Percentiles rank a stretch among this genome's conserved stretches.
Evolutionary conservation across 2,329 filamentous ascomycete genomes (phyloP).

Genomic region (Sporothrix pallida): DNA sequence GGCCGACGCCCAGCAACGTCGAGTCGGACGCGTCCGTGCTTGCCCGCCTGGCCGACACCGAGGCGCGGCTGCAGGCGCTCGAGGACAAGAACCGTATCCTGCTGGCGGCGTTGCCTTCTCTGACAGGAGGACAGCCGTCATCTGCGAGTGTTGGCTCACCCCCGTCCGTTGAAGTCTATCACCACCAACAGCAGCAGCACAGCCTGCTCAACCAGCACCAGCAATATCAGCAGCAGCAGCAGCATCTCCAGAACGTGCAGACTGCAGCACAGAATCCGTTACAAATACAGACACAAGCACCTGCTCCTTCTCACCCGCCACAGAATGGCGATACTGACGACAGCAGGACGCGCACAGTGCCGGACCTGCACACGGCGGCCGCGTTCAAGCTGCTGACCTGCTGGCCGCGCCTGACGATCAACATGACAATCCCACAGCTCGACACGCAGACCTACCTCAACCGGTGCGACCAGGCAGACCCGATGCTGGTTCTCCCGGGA

Average conservation of each 20-base stretch:
- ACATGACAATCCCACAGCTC: constrained; percentile 8
- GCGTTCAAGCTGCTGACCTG: constrained; percentile 12
- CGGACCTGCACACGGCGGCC: constrained; percentile 13
- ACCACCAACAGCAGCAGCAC: constrained; percentile 2
- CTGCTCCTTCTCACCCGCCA: not conserved
- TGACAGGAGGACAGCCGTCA: not conserved
- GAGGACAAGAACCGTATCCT: constrained; percentile 19
- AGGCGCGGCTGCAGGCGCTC: constrained; percentile 8
- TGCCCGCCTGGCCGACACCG: not conserved
- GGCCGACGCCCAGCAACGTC: not conserved
- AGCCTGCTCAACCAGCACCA: not conserved
- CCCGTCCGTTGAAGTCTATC: not conserved
- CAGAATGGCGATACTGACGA: not conserved
- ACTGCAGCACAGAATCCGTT: not conserved
- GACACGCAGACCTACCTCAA: constrained; percentile 5
- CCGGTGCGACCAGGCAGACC: constrained; percentile 7
- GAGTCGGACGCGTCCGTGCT: constrained; percentile 5
- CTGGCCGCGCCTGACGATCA: constrained; percentile 11
- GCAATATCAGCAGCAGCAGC: not conserved
- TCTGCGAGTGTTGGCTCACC: not conserved
- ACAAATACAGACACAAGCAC: not conserved
- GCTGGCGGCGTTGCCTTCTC: constrained; percentile 1
- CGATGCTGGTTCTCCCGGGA: not conserved
- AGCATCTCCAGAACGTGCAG: not conserved
- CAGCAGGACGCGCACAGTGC: not conserved